Base-by-base conservation (phyloP, 129 eudicot species). In the Logfia minima region DNA sequence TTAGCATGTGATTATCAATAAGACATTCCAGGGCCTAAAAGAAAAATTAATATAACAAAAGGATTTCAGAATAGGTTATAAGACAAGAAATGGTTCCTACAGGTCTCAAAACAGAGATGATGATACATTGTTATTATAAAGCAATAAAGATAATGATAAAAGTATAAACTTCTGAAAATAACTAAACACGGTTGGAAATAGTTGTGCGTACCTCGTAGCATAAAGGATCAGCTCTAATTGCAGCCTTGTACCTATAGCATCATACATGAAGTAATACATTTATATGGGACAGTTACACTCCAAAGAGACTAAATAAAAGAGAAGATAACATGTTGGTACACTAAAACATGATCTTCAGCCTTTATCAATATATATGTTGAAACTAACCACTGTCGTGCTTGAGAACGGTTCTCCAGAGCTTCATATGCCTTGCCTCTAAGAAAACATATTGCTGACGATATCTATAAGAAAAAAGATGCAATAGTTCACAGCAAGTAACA, bases 401-500 rank as follows among this genome's bases (percentile, higher is more conserved):
- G 97, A 72, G 90, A 80, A 71, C 98, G 97, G 78, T 94, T 94
- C 74, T 91, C 97, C 68, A 91, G 66, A 74, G 98, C 98, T 86
- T 91, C 97, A 72, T 89, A 94, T 24, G 98, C 98, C 85, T 89
- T 94, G 80, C 96, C 98, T 87, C 97, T 87, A 60, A 94, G 87
- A 77, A 91, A 94, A 80, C 96, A 94, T 84, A 94, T 91, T 26
- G 98, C 98, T 29, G 98, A 92, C 22, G 83, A 83, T 75, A 94
- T 94, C 98, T 94, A 89, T 75, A 72, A 71, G 48, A 78, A 41
- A 17, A 81, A 35, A 64, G 31, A 79, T 64, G 43, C 32, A 37
- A 73, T 58, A 68, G 24, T 21, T 58, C 35, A 69, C 26, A 70
- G 34, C 68, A 77, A 48, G 70, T 73, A 58, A 68, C 39, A 23